Conservation (phyloP, 352 stramenopile species). For the Achlya hypogyna region DNA sequence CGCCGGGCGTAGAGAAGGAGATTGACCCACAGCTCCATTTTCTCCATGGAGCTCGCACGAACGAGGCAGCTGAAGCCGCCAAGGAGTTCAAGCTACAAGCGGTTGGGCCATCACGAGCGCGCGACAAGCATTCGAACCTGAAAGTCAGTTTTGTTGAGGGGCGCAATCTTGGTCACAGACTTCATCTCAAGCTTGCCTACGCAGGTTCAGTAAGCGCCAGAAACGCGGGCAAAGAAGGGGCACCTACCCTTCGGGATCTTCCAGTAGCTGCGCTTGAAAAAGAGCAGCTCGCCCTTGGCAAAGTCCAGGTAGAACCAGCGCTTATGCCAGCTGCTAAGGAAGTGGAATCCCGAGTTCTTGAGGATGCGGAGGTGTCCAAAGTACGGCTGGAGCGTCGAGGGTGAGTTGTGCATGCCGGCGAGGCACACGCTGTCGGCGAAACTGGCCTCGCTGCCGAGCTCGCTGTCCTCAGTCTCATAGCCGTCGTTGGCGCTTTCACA, state of each 20-base stretch:
- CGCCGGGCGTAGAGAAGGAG: slow-evolving; percentile 57
- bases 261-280: slow-evolving; percentile 84
- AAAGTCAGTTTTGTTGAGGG: slow-evolving; percentile 63
- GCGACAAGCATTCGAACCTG: slow-evolving; percentile 48
- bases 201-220: neutral
- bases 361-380: slow-evolving; percentile 67
- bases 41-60: slow-evolving; percentile 42
- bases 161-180: slow-evolving; percentile 45
- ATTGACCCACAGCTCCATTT: slow-evolving; percentile 66
- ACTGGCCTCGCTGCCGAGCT: slow-evolving; percentile 26
- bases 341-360: slow-evolving; percentile 56
- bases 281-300: slow-evolving; percentile 49
- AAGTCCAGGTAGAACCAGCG: slow-evolving; percentile 80
- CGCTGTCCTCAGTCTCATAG: slow-evolving; percentile 46
- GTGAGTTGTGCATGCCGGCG: slow-evolving; percentile 25
- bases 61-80: slow-evolving; percentile 28
- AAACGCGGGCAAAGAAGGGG: neutral
- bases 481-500: slow-evolving; percentile 32
- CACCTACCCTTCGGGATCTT: slow-evolving; percentile 40
- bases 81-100: slow-evolving; percentile 16
- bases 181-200: slow-evolving; percentile 51
- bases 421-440: slow-evolving; percentile 18
- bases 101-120: slow-evolving; percentile 29
- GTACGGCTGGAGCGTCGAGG: slow-evolving; percentile 44
- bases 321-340: slow-evolving; percentile 73